A percentile compares a stretch with the other conserved stretches of the same genome.
These are phyloP conservation scores for Wickerhamiella occidentalis DNA, from an alignment of 805 yeast species.

Conservation along the genomic window DNA sequence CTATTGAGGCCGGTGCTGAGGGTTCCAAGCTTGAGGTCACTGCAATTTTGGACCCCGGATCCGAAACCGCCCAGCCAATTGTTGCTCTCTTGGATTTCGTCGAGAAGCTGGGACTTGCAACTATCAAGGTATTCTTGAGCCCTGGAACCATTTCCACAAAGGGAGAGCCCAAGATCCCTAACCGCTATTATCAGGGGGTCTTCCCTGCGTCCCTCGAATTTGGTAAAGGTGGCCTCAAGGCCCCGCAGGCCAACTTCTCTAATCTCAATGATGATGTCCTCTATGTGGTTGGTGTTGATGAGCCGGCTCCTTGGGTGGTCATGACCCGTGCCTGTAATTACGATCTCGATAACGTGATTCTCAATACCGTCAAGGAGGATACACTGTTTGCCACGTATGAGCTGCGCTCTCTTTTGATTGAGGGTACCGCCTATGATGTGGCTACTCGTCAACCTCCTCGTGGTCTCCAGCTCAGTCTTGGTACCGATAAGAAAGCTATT, in stretches of 20 bases:
- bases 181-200: constrained; percentile 15
- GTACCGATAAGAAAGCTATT: constrained; percentile 13
- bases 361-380: constrained; percentile 30
- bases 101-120: constrained; percentile 31
- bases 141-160: constrained; percentile 35
- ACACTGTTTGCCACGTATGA: constrained; percentile 37
- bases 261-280: constrained; percentile 42
- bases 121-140: constrained; percentile 42
- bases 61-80: constrained; percentile 54
- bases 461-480: constrained; percentile 40
- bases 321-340: constrained; percentile 38
- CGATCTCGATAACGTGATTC: constrained; percentile 53
- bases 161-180: constrained; percentile 14
- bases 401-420: constrained; percentile 47
- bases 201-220: constrained; percentile 27
- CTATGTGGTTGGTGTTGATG: constrained; percentile 45
- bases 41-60: constrained; percentile 58
- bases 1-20: neutral
- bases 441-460: constrained; percentile 34
- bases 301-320: constrained; percentile 59
- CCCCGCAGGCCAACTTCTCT: constrained; percentile 30
- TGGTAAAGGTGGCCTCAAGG: constrained; percentile 24
- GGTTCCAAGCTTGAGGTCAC: constrained; percentile 38
- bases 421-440: constrained; percentile 52
- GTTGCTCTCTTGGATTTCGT: constrained; percentile 32